Conservation (phyloP, 2,329 filamentous ascomycete species). For the Aspergillus fischeri region DNA sequence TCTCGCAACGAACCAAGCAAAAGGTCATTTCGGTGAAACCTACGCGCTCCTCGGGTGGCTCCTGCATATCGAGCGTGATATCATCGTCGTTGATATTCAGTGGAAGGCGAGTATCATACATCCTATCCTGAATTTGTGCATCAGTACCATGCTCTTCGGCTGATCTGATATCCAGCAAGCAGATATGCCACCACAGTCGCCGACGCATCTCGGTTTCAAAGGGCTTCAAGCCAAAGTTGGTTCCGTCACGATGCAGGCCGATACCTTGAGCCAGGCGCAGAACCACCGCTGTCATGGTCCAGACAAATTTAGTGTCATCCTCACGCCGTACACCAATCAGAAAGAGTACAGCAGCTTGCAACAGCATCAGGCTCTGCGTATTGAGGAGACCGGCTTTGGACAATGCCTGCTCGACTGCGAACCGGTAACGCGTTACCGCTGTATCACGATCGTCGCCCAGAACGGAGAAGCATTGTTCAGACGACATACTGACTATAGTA, state of each 20-base stretch:
- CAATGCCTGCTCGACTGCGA: constrained; percentile 60
- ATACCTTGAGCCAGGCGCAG: constrained; percentile 43
- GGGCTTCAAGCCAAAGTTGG: constrained; percentile 43
- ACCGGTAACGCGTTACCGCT: constrained; percentile 55
- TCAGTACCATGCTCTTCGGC: constrained; percentile 50
- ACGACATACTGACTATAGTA: constrained; percentile 43
- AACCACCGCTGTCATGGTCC: constrained; percentile 41
- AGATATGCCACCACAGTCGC: constrained; percentile 50
- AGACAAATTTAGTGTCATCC: constrained; percentile 40
- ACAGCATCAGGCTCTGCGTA: constrained; percentile 57
- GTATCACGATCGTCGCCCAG: constrained; percentile 51
- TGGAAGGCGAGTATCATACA: constrained; percentile 47
- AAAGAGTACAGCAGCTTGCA: constrained; percentile 62
- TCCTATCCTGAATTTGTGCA: constrained; percentile 39
- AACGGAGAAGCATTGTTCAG: constrained; percentile 38
- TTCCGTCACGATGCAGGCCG: constrained; percentile 51
- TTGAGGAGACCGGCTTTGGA: constrained; percentile 60
- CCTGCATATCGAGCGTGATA: constrained; percentile 46
- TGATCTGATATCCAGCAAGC: constrained; percentile 45
- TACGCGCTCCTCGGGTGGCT: constrained; percentile 45
- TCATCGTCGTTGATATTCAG: constrained; percentile 52
- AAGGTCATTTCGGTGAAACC: constrained; percentile 54
- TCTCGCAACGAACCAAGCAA: constrained; percentile 50
- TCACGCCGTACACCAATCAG: constrained; percentile 47
- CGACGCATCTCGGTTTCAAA: constrained; percentile 52